These are phyloP conservation scores for Taiozyma sp. DNA, from an alignment of 1,139 yeast species.

Conservation along the genomic window DNA sequence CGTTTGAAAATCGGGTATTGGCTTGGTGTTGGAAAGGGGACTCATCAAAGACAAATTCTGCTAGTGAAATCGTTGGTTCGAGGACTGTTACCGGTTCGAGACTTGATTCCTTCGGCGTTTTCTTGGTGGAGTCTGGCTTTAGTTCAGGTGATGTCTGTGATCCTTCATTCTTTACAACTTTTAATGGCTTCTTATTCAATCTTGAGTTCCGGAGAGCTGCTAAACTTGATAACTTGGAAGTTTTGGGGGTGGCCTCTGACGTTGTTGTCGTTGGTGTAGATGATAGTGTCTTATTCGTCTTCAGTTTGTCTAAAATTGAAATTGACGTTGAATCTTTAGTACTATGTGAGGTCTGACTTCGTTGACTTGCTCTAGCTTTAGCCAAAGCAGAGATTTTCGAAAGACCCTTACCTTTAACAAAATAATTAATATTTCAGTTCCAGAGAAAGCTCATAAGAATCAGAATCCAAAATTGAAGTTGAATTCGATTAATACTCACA, in stretches of 20 bases:
- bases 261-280: neutral
- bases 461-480: neutral
- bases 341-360: constrained; percentile 1
- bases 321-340: constrained; percentile 8
- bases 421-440: neutral
- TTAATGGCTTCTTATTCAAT: neutral
- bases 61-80: neutral
- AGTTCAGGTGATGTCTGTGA: neutral
- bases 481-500: neutral
- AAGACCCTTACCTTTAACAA: neutral
- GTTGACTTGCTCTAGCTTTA: constrained; percentile 33
- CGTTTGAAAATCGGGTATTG: neutral
- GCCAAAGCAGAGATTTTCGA: constrained; percentile 49
- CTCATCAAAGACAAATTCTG: constrained; percentile 4
- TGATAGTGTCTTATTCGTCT: constrained; percentile 4
- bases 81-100: neutral
- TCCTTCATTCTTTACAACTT: neutral
- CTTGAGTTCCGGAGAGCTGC: constrained; percentile 7
- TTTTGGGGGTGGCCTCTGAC: neutral
- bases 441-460: neutral
- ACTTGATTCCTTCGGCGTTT: neutral
- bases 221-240: constrained; percentile 9
- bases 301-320: constrained; percentile 21
- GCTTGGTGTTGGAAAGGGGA: constrained; percentile 9
- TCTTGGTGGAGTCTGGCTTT: neutral